Base-by-base conservation (phyloP, 805 yeast species). In the Candida orba region DNA sequence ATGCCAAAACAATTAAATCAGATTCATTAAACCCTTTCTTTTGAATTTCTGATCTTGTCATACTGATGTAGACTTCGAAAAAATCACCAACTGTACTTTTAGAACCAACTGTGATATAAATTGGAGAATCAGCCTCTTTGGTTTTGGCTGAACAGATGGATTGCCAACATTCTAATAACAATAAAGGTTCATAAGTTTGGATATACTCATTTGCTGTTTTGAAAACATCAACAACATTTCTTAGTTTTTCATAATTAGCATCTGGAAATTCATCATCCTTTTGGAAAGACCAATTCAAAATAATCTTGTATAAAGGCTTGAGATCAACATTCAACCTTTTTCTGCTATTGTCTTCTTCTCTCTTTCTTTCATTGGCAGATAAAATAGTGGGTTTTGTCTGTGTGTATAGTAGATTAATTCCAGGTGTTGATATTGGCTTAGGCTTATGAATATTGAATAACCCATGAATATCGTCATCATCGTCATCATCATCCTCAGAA, bases 161-260 rank as follows among this genome's bases (percentile, higher is more conserved):
- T 56, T 90, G 95, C 97, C 98, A 95, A 50, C 95, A 85, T 64
- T 93, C 99, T 34, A 91, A 64, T 58, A 90, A 65, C 36, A 93
- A 66, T 36, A 93, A 68, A 0, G 99, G 99, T 51, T 81, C 85
- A 61, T 87, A 83, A 1, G 76, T 71, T 31, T 69, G 67, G 39
- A 75, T 75, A 56, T 95, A 93, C 3, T 84, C 88, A n/a, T 65
- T 67, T 5, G 79, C 78, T 40, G 75, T 66, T 0, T 54, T 45
- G 56, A 86, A 93, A 2, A 63, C 54, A 50, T 79, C 79, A 25
- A 75, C 73, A 6, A 86, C 81, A 3, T 48, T 38, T 24, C 22
- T 24, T 13, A 52, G 31, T 2, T 42, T 38, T 2, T 57, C 54
- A 2, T 62, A 62, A 5, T 68, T 74, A 24, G 71, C 75, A n/a